Evolutionary conservation across 805 yeast genomes (phyloP).

Genomic region (Sugiyamaella qingdaonensis): DNA sequence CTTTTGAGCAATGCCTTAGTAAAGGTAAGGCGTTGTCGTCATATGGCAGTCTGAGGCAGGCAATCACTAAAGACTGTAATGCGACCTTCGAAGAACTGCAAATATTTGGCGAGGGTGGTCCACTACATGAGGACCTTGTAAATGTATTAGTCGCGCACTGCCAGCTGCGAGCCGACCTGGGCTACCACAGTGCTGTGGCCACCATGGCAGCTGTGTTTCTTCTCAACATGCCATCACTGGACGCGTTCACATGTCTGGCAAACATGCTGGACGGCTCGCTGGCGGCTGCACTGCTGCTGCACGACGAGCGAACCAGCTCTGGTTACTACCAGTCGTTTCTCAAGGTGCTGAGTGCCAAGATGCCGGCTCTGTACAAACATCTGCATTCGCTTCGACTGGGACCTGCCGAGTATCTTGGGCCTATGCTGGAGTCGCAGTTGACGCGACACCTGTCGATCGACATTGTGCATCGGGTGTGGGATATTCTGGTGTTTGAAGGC

Average conservation of each 20-base stretch:
- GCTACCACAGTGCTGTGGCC: slow-evolving; percentile 38
- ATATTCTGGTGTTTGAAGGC: slow-evolving; percentile 58
- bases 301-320: slow-evolving; percentile 32
- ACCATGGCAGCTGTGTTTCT: slow-evolving; percentile 42
- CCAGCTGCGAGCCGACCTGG: slow-evolving; percentile 23
- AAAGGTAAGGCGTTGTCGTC: slow-evolving; percentile 2
- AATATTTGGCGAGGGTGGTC: slow-evolving; percentile 16
- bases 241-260: slow-evolving; percentile 40
- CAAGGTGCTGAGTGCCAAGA: slow-evolving; percentile 41
- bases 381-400: slow-evolving; percentile 42
- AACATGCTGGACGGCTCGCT: slow-evolving; percentile 38
- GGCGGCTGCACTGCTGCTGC: slow-evolving; percentile 31
- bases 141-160: slow-evolving; percentile 34
- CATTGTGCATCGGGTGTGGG: slow-evolving; percentile 47
- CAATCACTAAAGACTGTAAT: slow-evolving; percentile 21
- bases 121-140: slow-evolving; percentile 33
- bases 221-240: slow-evolving; percentile 34
- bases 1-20: slow-evolving; percentile 12
- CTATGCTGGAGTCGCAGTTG: slow-evolving; percentile 42
- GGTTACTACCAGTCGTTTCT: slow-evolving; percentile 46
- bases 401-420: slow-evolving; percentile 42
- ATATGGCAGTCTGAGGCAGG: neutral
- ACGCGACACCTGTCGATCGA: slow-evolving; percentile 45
- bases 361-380: slow-evolving; percentile 47
- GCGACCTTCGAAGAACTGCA: slow-evolving; percentile 7